Evolutionary conservation across 306 rosid genomes (phyloP).

Genomic region (Quercus alba): DNA sequence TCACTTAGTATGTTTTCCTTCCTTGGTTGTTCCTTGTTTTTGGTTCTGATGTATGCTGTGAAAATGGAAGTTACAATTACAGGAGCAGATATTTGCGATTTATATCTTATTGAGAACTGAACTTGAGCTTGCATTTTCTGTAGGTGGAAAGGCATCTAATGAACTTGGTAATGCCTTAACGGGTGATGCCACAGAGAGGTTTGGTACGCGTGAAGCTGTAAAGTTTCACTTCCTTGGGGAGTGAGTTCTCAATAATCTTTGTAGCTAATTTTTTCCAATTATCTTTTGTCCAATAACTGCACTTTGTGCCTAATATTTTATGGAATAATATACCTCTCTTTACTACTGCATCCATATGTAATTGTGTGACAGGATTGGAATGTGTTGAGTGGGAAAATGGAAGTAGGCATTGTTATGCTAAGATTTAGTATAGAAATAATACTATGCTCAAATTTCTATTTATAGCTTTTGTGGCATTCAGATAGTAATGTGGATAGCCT

Average conservation of each 20-base stretch:
- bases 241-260: constrained; percentile 42
- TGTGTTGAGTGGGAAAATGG: background rate
- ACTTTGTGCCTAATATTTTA: background rate
- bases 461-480: background rate
- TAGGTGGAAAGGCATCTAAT: constrained; percentile 46
- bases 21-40: background rate
- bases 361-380: background rate
- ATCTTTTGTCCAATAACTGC: constrained; percentile 7
- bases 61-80: background rate
- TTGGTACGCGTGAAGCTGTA: constrained; percentile 59
- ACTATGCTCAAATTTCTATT: background rate
- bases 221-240: constrained; percentile 62
- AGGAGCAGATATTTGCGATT: background rate
- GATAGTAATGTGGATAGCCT: background rate
- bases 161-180: constrained; percentile 31
- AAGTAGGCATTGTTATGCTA: background rate
- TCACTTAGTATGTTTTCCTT: background rate
- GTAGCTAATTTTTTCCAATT: background rate
- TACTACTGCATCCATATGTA: background rate
- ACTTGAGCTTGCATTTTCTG: constrained; percentile 18
- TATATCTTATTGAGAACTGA: constrained; percentile 7
- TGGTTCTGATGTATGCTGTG: background rate
- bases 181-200: constrained; percentile 60
- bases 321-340: background rate
- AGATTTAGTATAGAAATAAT: background rate